These are phyloP conservation scores for Gyromitra esculenta DNA, from an alignment of 2,329 filamentous ascomycete species.

Conservation along the genomic window DNA sequence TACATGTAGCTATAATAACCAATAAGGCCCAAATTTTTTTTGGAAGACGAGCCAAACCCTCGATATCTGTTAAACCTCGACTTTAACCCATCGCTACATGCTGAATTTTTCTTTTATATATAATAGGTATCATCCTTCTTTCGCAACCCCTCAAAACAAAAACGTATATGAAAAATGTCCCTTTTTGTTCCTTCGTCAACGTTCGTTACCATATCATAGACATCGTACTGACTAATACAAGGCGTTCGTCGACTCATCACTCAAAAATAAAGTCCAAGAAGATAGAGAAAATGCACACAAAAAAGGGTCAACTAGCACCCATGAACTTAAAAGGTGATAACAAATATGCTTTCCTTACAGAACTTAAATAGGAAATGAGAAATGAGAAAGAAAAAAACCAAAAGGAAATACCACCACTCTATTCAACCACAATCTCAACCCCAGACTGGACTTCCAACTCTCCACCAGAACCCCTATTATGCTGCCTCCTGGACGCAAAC, in stretches of 20 bases:
- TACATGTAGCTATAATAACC: slow-evolving; percentile 4
- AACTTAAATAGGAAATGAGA: slow-evolving; percentile 37
- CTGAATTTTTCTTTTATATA: slow-evolving; percentile 46
- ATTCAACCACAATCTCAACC: slow-evolving; percentile 59
- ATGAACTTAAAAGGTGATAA: slow-evolving; percentile 46
- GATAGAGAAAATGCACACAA: slow-evolving; percentile 49
- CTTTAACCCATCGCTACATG: slow-evolving; percentile 15
- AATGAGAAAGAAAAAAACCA: slow-evolving; percentile 45
- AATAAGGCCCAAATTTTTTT: slow-evolving; percentile 10
- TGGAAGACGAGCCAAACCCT: not conserved
- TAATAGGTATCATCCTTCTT: slow-evolving; percentile 47
- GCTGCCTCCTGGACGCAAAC: slow-evolving; percentile 56
- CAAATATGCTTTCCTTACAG: slow-evolving; percentile 47
- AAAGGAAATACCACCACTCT: slow-evolving; percentile 54
- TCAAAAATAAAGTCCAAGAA: slow-evolving; percentile 48
- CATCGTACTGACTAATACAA: slow-evolving; percentile 48
- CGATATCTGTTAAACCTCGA: not conserved
- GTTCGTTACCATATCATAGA: slow-evolving; percentile 48
- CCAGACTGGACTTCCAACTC: slow-evolving; percentile 57
- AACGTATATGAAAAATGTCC: slow-evolving; percentile 15
- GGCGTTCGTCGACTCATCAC: slow-evolving; percentile 36
- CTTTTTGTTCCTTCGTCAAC: slow-evolving; percentile 42
- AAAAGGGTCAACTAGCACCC: slow-evolving; percentile 30
- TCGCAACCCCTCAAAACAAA: slow-evolving; percentile 23
- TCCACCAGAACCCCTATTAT: slow-evolving; percentile 51